Evolutionary conservation across 305 asterid genomes (phyloP).

Genomic region (Solanum hybrid): DNA sequence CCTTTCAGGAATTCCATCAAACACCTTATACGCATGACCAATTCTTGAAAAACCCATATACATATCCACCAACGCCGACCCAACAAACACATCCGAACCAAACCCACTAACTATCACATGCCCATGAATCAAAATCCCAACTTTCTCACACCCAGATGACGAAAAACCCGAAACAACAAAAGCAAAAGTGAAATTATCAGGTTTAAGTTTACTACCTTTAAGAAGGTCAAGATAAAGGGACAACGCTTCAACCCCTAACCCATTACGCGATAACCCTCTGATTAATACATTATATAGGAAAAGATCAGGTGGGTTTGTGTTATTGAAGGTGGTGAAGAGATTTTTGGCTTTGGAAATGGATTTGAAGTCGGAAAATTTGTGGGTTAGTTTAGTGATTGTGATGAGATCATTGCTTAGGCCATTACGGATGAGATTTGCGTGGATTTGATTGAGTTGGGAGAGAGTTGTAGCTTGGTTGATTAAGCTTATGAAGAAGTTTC

Average conservation of each 20-base stretch:
- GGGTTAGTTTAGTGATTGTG: constrained; percentile 55
- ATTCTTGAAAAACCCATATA: constrained; percentile 37
- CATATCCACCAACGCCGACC: constrained; percentile 65
- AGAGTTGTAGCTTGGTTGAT: constrained; percentile 33
- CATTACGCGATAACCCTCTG: constrained; percentile 38
- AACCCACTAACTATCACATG: constrained; percentile 50
- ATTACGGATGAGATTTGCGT: constrained; percentile 49
- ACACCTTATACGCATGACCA: constrained; percentile 51
- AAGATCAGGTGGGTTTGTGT: constrained; percentile 40
- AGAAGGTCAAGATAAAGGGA: constrained; percentile 34
- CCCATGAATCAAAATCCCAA: constrained; percentile 61
- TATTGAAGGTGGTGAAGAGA: constrained; percentile 27
- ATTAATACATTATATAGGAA: constrained; percentile 73
- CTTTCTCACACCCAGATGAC: constrained; percentile 20
- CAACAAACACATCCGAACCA: constrained; percentile 60
- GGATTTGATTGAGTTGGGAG: constrained; percentile 50
- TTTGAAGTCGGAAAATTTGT: constrained; percentile 43
- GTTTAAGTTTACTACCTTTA: constrained; percentile 24
- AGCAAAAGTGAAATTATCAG: constrained; percentile 62
- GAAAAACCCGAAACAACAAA: constrained; percentile 45
- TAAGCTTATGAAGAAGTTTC: constrained; percentile 33
- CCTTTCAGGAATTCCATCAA: constrained; percentile 49
- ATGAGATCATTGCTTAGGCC: constrained; percentile 28
- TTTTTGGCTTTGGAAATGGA: constrained; percentile 46
- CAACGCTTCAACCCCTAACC: constrained; percentile 38